Evolutionary conservation across 164 flowering plant species (phyloP).

Genomic region (Vitis riparia): DNA sequence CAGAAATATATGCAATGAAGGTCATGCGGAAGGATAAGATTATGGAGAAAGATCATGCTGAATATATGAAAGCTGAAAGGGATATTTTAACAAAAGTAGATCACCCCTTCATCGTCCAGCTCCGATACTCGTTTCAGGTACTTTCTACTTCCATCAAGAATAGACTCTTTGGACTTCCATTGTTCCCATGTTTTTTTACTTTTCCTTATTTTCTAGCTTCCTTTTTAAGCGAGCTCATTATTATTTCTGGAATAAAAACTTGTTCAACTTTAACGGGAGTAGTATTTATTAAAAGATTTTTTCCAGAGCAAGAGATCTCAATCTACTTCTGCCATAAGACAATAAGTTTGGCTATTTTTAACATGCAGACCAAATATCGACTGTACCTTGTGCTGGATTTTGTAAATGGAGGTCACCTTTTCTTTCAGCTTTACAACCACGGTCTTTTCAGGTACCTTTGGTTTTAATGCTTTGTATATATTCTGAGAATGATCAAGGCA

Average conservation of each 20-base stretch:
- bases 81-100: conserved; percentile 80
- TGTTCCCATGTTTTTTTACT: too few species aligned
- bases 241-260: too few species aligned
- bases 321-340: too few species aligned
- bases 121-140: conserved; percentile 91
- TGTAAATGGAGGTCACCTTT: conserved; percentile 83
- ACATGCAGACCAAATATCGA: conserved; percentile 71
- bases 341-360: neutral
- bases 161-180: too few species aligned
- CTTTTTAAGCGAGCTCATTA: too few species aligned
- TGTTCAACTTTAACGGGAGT: too few species aligned
- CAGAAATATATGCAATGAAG: conserved; percentile 95
- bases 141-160: neutral
- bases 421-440: conserved; percentile 80
- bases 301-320: too few species aligned
- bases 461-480: neutral
- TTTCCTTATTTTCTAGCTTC: too few species aligned
- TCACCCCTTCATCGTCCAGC: conserved; percentile 87
- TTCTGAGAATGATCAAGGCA: neutral
- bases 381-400: conserved; percentile 83
- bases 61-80: conserved; percentile 91
- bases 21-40: conserved; percentile 89
- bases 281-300: too few species aligned
- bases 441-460: conserved; percentile 76
- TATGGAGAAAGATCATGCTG: conserved; percentile 82